A percentile compares a stretch with the other conserved stretches of the same genome.
These are phyloP conservation scores for Hymenoscyphus fraxineus DNA, from an alignment of 2,329 filamentous ascomycete genomes.

Conservation along the genomic window DNA sequence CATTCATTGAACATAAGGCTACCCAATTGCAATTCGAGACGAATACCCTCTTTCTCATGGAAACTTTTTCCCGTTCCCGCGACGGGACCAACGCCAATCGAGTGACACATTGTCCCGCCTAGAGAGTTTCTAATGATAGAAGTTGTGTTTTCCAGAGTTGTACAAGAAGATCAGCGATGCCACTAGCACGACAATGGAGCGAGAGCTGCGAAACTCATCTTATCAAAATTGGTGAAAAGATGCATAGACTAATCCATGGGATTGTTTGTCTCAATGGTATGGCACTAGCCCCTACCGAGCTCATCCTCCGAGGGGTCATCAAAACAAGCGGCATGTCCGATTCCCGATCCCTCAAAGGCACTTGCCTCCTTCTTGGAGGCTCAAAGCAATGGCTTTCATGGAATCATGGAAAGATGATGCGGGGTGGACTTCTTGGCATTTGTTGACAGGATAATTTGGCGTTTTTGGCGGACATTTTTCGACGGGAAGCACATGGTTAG, in stretches of 20 bases:
- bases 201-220: background rate
- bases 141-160: background rate
- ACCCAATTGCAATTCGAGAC: slow-evolving; percentile 1
- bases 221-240: background rate
- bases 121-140: slow-evolving; percentile 1
- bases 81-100: background rate
- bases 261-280: background rate
- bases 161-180: background rate
- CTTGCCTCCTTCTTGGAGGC: background rate
- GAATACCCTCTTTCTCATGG: background rate
- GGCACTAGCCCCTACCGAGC: background rate
- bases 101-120: background rate
- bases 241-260: background rate
- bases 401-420: background rate
- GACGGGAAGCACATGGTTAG: slow-evolving; percentile 2
- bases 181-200: background rate
- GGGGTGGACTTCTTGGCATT: background rate
- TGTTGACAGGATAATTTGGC: background rate
- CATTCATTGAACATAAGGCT: slow-evolving; percentile 1
- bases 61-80: background rate
- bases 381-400: background rate
- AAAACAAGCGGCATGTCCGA: background rate
- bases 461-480: background rate
- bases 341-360: background rate
- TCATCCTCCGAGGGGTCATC: background rate